These are phyloP conservation scores for Silene latifolia DNA, from an alignment of 148 eudicot species.

Conservation along the genomic window DNA sequence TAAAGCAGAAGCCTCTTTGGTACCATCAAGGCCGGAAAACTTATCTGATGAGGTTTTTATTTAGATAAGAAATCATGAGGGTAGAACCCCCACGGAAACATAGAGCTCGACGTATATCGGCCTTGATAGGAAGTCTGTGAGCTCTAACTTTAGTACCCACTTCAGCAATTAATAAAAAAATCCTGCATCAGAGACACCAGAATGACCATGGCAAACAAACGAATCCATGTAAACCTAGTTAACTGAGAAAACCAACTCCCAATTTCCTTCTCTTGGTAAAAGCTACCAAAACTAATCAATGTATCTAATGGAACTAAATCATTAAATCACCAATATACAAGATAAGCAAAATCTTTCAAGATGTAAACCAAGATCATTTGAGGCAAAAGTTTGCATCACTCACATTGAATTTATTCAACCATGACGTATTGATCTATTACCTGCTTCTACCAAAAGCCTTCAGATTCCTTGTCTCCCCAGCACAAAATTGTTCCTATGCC, in stretches of 20 bases:
- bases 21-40: conserved; percentile 28
- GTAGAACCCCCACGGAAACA: conserved; percentile 95
- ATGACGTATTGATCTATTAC: conserved; percentile 24
- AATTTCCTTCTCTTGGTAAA: not conserved
- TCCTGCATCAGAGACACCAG: conserved; percentile 46
- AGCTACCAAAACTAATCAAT: not conserved
- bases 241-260: not conserved
- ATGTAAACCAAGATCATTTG: not conserved
- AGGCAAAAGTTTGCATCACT: not conserved
- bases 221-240: not conserved
- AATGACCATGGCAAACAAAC: not conserved
- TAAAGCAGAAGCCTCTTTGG: conserved; percentile 23
- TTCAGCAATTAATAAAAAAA: conserved; percentile 64
- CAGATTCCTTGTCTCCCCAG: conserved; percentile 88
- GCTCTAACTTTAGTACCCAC: conserved; percentile 69
- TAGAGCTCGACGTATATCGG: conserved; percentile 67
- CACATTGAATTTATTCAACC: not conserved
- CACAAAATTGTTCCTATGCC: conserved; percentile 69
- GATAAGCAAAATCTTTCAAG: not conserved
- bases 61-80: conserved; percentile 68
- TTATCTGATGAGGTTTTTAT: conserved; percentile 30
- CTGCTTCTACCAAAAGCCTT: conserved; percentile 95
- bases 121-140: conserved; percentile 68
- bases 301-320: not conserved
- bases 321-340: not conserved